Conservation (phyloP, 2,329 filamentous ascomycete genomes). For the Aspergillus jensenii region DNA sequence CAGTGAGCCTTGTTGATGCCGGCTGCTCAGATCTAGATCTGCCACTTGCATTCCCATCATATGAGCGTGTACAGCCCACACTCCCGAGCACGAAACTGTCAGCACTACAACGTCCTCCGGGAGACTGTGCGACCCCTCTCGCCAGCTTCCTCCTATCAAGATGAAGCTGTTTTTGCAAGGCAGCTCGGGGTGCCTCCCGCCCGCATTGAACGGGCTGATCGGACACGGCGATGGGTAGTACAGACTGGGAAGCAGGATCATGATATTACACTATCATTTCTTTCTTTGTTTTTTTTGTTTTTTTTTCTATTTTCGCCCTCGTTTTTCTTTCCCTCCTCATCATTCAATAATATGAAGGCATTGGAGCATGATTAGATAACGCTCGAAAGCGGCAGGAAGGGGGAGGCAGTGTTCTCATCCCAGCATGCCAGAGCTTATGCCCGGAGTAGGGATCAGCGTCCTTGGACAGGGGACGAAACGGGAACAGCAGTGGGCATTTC, state of each 20-base stretch:
- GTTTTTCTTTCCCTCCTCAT: not conserved
- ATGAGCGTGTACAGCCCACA: not conserved
- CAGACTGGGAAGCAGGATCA: constrained; percentile 5
- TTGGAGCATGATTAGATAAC: not conserved
- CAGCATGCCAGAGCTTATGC: constrained; percentile 15
- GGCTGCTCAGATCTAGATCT: not conserved
- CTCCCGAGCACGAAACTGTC: too few relatives aligned
- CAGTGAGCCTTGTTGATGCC: not conserved
- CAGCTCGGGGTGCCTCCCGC: constrained; percentile 1
- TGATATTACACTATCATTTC: constrained; percentile 1
- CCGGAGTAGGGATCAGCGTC: constrained; percentile 19
- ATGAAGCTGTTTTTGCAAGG: not conserved
- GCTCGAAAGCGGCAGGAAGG: constrained; percentile 11
- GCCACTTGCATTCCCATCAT: not conserved
- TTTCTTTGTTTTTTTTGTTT: constrained; percentile 2
- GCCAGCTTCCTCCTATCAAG: not conserved
- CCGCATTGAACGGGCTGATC: constrained; percentile 1
- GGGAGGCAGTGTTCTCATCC: constrained; percentile 19
- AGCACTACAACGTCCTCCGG: too few relatives aligned
- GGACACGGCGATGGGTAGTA: constrained; percentile 6
- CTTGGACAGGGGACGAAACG: constrained; percentile 7
- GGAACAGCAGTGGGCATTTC: not conserved
- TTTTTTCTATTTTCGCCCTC: not conserved
- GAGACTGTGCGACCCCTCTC: not conserved
- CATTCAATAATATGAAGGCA: not conserved